Conservation (phyloP, 352 stramenopile genomes). For the Phytophthora tubulina region DNA sequence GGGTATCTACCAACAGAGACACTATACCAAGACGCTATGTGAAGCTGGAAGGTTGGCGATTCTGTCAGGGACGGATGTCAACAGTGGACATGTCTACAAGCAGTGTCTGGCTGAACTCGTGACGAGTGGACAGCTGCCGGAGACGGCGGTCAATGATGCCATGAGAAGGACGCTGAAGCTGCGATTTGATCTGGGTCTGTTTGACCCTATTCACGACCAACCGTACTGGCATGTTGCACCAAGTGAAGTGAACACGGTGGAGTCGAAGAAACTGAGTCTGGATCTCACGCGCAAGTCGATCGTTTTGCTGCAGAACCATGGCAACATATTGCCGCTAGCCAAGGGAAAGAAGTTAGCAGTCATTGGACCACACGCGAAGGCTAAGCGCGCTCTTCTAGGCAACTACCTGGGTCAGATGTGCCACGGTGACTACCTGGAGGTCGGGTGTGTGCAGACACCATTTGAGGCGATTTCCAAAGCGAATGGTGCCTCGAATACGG, state of each 20-base stretch:
- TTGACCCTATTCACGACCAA: conserved; percentile 89
- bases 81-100: conserved; percentile 87
- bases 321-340: conserved; percentile 71
- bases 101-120: conserved; percentile 76
- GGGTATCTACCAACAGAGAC: conserved; percentile 78
- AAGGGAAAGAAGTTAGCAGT: conserved; percentile 71
- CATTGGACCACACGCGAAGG: conserved; percentile 82
- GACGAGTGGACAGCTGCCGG: conserved; percentile 53
- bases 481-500: conserved; percentile 54
- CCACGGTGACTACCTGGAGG: conserved; percentile 72
- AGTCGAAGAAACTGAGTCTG: conserved; percentile 70
- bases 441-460: conserved; percentile 75
- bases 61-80: conserved; percentile 87
- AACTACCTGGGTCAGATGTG: conserved; percentile 92
- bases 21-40: conserved; percentile 83
- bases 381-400: conserved; percentile 69
- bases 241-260: conserved; percentile 76
- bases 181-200: conserved; percentile 93
- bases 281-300: conserved; percentile 88
- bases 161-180: conserved; percentile 81
- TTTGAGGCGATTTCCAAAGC: conserved; percentile 67
- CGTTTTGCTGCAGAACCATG: conserved; percentile 94
- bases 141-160: conserved; percentile 68
- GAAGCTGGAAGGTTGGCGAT: conserved; percentile 70
- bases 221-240: conserved; percentile 81